phyloP scores from a whole-genome alignment of 495 filamentous ascomycete species.

The Penicillium daleae region DNA sequence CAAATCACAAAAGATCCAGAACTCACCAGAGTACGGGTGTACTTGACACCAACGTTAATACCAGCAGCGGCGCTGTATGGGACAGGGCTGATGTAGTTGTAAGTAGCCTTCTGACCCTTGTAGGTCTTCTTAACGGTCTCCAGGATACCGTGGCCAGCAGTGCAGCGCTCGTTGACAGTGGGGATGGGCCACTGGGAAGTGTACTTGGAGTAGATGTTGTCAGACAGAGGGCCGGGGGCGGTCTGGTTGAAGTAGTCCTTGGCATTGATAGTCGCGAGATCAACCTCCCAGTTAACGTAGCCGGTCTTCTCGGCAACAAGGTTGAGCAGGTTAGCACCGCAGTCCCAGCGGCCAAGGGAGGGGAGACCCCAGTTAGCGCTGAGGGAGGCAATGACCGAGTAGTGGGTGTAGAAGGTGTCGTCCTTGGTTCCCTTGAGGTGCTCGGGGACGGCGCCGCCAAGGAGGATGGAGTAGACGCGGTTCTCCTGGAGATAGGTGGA shows the following conservation, averaged over 20 bases:
- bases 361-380: conserved; percentile 71
- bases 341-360: conserved; percentile 71
- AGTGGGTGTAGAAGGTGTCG: conserved; percentile 72
- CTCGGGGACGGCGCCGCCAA: conserved; percentile 67
- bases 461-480: conserved; percentile 61
- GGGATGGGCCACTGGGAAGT: conserved; percentile 47
- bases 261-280: conserved; percentile 27
- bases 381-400: conserved; percentile 66
- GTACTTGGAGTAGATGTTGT: conserved; percentile 36
- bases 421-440: conserved; percentile 63
- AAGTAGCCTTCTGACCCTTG: conserved; percentile 34
- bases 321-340: conserved; percentile 69
- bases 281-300: conserved; percentile 56
- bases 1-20: too few species aligned
- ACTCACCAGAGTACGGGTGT: conserved; percentile 27
- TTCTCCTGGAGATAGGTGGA: conserved; percentile 52
- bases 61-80: conserved; percentile 41
- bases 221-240: conserved; percentile 53
- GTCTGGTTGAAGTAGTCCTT: conserved; percentile 51
- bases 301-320: conserved; percentile 62
- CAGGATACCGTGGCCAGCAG: conserved; percentile 51
- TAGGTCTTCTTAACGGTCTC: conserved; percentile 48
- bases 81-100: conserved; percentile 50
- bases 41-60: conserved; percentile 40
- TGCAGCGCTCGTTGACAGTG: conserved; percentile 42